These are phyloP conservation scores for Aspergillus pseudotamarii DNA, from an alignment of 2,329 filamentous ascomycete species.

Conservation along the genomic window DNA sequence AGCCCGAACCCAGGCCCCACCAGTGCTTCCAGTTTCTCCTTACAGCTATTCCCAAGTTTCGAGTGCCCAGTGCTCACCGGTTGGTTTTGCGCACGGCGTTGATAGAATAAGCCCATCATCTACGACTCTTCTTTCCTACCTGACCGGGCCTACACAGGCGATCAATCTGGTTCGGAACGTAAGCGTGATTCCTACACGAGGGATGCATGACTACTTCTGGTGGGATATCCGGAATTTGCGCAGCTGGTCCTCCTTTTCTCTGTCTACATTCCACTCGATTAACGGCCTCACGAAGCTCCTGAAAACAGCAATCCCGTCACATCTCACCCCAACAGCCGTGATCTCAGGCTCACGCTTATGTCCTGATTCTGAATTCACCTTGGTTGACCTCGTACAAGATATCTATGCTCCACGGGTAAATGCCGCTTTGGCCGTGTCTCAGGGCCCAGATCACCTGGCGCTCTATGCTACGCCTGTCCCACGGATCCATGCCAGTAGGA, in stretches of 20 bases:
- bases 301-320: slow-evolving; percentile 62
- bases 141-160: slow-evolving; percentile 78
- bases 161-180: slow-evolving; percentile 80
- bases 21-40: slow-evolving; percentile 32
- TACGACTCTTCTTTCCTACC: slow-evolving; percentile 75
- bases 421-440: slow-evolving; percentile 75
- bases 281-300: slow-evolving; percentile 74
- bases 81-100: slow-evolving; percentile 25
- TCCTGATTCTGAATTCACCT: slow-evolving; percentile 76
- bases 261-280: slow-evolving; percentile 70
- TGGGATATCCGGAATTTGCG: slow-evolving; percentile 91
- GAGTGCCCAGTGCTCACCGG: slow-evolving; percentile 31
- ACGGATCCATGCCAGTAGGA: slow-evolving; percentile 38
- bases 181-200: slow-evolving; percentile 66
- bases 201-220: slow-evolving; percentile 83
- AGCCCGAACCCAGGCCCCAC: slow-evolving; percentile 30
- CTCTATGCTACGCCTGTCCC: slow-evolving; percentile 46
- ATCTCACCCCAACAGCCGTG: slow-evolving; percentile 40
- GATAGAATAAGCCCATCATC: slow-evolving; percentile 38
- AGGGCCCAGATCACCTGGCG: slow-evolving; percentile 63
- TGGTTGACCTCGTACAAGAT: slow-evolving; percentile 73
- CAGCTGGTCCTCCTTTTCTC: slow-evolving; percentile 78
- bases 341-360: slow-evolving; percentile 57
- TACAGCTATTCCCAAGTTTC: slow-evolving; percentile 29
- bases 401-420: slow-evolving; percentile 89